Evolutionary conservation across 768 basidiomycete species (phyloP).

Genomic region (Mycena floridula): DNA sequence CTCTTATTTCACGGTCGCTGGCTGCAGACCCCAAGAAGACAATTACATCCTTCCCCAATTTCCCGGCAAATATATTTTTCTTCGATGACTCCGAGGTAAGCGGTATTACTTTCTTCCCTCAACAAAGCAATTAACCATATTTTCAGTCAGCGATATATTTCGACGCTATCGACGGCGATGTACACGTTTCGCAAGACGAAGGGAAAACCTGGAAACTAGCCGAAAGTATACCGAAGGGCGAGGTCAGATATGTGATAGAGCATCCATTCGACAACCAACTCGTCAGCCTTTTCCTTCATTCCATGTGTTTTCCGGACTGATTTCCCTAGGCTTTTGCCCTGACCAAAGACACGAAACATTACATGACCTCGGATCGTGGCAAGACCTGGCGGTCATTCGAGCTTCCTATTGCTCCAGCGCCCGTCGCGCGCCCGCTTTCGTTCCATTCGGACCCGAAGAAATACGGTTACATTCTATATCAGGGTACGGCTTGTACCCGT

Average conservation of each 20-base stretch:
- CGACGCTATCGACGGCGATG: conserved; percentile 58
- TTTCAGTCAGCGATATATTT: conserved; percentile 69
- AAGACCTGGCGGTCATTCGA: conserved; percentile 82
- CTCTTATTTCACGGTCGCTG: too few species aligned
- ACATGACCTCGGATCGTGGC: conserved; percentile 84
- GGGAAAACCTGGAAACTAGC: conserved; percentile 63
- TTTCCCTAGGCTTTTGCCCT: conserved; percentile 75
- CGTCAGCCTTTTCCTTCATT: neutral
- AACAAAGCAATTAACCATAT: conserved; percentile 5
- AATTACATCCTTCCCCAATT: too few species aligned
- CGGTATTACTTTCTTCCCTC: conserved; percentile 8
- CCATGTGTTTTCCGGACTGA: too few species aligned
- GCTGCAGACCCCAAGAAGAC: too few species aligned
- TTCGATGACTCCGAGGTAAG: conserved; percentile 89
- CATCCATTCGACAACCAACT: conserved; percentile 77
- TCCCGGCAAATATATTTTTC: conserved; percentile 76
- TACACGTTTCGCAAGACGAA: conserved; percentile 82
- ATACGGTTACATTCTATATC: conserved; percentile 72
- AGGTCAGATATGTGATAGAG: conserved; percentile 67
- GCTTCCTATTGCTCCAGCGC: conserved; percentile 53
- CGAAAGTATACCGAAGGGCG: conserved; percentile 46
- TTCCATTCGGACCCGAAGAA: conserved; percentile 93
- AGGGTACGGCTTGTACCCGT: conserved; percentile 60
- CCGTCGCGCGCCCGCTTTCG: conserved; percentile 60
- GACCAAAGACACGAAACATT: conserved; percentile 70